Evolutionary conservation across 2,329 filamentous ascomycete species (phyloP).

Genomic region (Cercospora nicotianae): DNA sequence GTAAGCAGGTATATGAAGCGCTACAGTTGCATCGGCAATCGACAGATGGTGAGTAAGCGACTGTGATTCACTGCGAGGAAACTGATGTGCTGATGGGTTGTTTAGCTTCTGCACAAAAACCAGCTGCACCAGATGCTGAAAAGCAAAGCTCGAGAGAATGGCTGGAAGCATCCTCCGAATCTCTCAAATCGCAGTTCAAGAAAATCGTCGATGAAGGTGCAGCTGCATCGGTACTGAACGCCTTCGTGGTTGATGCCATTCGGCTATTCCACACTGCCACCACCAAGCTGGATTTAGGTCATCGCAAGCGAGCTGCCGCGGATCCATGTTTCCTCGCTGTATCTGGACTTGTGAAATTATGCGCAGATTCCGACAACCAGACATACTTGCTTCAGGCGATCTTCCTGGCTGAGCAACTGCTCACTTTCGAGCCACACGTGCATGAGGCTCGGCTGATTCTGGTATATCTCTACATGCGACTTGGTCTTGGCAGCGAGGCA

Average conservation of each 20-base stretch:
- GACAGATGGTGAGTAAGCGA: background rate
- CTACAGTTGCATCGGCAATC: conserved; percentile 21
- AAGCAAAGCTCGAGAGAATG: conserved; percentile 24
- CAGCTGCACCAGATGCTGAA: conserved; percentile 4
- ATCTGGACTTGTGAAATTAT: conserved; percentile 36
- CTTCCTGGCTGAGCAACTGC: conserved; percentile 34
- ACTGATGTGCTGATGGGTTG: background rate
- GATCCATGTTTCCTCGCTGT: conserved; percentile 38
- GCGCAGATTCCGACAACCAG: conserved; percentile 22
- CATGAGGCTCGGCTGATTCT: conserved; percentile 40
- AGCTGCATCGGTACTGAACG: conserved; percentile 19
- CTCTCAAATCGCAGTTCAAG: conserved; percentile 30
- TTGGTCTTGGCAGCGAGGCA: conserved; percentile 37
- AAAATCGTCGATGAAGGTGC: conserved; percentile 18
- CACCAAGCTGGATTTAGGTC: conserved; percentile 18
- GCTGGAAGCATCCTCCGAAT: conserved; percentile 28
- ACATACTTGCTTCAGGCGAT: conserved; percentile 35
- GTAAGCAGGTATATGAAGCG: conserved; percentile 36
- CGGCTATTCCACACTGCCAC: conserved; percentile 30
- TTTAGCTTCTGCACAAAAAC: background rate
- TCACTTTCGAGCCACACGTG: conserved; percentile 31
- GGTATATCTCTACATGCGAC: conserved; percentile 39
- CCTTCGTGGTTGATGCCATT: conserved; percentile 32
- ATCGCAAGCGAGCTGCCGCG: conserved; percentile 27
- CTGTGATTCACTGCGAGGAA: background rate